phyloP scores from a whole-genome alignment of 2,329 filamentous ascomycete species.

The Periconia sp. region DNA sequence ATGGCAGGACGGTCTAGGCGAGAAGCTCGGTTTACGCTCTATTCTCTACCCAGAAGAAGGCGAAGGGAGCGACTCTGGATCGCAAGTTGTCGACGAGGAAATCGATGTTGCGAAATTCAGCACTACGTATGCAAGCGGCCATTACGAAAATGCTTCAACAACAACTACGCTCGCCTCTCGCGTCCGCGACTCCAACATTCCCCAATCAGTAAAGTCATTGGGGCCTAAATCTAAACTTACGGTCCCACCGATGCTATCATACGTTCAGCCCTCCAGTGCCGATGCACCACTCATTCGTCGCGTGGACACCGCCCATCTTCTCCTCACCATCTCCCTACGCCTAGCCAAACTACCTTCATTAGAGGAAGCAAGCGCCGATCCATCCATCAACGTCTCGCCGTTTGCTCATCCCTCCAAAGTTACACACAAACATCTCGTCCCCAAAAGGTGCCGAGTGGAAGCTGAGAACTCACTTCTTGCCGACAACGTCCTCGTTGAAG shows the following conservation, averaged over 20 bases:
- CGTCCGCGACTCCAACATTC: conserved; percentile 38
- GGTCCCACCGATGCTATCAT: conserved; percentile 79
- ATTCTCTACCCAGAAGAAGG: conserved; percentile 62
- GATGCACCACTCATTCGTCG: conserved; percentile 74
- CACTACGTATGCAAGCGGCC: conserved; percentile 52
- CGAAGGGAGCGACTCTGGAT: conserved; percentile 45
- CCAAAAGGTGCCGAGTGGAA: conserved; percentile 80
- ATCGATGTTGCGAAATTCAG: conserved; percentile 61
- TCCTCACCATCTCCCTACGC: conserved; percentile 81
- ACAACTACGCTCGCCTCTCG: conserved; percentile 41
- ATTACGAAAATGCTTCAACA: conserved; percentile 8
- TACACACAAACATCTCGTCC: conserved; percentile 81
- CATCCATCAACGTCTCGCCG: conserved; percentile 68
- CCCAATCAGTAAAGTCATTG: conserved; percentile 32
- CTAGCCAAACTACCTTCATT: conserved; percentile 82
- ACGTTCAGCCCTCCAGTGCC: conserved; percentile 73
- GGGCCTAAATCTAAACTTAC: conserved; percentile 45
- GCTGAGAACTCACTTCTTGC: conserved; percentile 81
- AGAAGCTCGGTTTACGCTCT: conserved; percentile 75
- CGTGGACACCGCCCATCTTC: conserved; percentile 83
- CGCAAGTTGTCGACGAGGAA: conserved; percentile 56
- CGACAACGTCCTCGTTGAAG: conserved; percentile 87
- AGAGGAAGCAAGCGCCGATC: conserved; percentile 62
- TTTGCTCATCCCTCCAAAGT: conserved; percentile 82
- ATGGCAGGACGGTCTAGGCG: conserved; percentile 82